phyloP scores from a whole-genome alignment of 1,284 basidiomycete genomes.

The Rhizoctonia solani region DNA sequence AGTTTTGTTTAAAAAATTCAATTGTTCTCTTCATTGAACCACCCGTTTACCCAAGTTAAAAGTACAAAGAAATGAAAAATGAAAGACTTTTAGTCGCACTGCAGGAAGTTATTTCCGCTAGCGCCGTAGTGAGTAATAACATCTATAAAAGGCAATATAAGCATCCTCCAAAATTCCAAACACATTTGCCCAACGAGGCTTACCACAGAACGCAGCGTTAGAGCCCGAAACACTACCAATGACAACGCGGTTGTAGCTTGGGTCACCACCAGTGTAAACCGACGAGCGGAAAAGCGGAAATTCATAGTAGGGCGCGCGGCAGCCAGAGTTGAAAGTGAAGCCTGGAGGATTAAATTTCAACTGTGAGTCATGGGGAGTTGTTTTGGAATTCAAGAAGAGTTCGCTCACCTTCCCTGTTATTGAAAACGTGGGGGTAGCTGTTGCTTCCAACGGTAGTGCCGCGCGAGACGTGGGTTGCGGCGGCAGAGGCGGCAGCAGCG shows the following conservation, averaged over 20 bases:
- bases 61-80: too few species aligned
- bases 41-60: too few species aligned
- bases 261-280: slow-evolving; percentile 27
- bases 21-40: too few species aligned
- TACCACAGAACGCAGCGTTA: slow-evolving; percentile 24
- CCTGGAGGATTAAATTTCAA: neutral
- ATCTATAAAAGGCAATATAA: neutral
- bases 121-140: slow-evolving; percentile 26
- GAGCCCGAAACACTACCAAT: slow-evolving; percentile 21
- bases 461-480: neutral
- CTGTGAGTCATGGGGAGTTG: neutral
- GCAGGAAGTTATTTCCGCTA: slow-evolving; percentile 19
- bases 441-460: slow-evolving; percentile 11
- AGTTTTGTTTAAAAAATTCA: too few species aligned
- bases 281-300: slow-evolving; percentile 16
- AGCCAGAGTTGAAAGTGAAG: slow-evolving; percentile 24
- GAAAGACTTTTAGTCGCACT: too few species aligned
- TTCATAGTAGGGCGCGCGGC: slow-evolving; percentile 8
- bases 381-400: neutral
- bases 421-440: slow-evolving; percentile 23
- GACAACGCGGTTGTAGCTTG: slow-evolving; percentile 21
- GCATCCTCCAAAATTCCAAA: neutral
- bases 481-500: slow-evolving; percentile 22
- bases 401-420: slow-evolving; percentile 26
- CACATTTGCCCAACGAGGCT: neutral